Evolutionary conservation across 1,284 basidiomycete genomes (phyloP).

Genomic region (Boletellus deceptivus): DNA sequence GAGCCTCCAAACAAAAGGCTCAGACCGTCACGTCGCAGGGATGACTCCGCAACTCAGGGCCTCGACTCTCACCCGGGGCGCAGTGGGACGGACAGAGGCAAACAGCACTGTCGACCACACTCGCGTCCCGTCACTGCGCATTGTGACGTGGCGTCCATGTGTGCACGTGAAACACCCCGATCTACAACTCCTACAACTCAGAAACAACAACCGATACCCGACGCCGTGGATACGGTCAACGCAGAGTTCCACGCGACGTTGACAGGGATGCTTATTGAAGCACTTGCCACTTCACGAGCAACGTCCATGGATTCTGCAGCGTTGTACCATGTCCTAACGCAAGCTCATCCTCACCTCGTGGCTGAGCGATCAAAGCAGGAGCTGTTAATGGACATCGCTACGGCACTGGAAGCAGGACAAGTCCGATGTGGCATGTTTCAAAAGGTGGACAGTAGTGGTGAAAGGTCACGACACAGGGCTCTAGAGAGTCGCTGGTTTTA

Average conservation of each 20-base stretch:
- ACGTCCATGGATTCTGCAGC: slow-evolving; percentile 59
- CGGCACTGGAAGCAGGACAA: slow-evolving; percentile 51
- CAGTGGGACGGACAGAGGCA: background rate
- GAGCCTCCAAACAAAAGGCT: slow-evolving; percentile 24
- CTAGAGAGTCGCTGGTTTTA: slow-evolving; percentile 76
- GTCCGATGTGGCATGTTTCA: slow-evolving; percentile 61
- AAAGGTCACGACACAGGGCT: slow-evolving; percentile 43
- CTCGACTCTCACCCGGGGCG: slow-evolving; percentile 1
- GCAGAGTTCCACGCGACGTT: slow-evolving; percentile 37
- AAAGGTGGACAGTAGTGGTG: slow-evolving; percentile 62
- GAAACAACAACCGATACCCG: background rate
- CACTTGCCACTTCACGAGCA: slow-evolving; percentile 68
- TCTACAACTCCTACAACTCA: background rate
- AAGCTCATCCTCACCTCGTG: slow-evolving; percentile 52
- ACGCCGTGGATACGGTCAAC: slow-evolving; percentile 3
- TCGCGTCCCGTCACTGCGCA: background rate
- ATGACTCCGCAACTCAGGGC: background rate
- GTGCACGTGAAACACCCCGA: background rate
- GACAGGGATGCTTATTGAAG: slow-evolving; percentile 66
- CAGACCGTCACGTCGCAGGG: slow-evolving; percentile 5
- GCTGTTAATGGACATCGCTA: slow-evolving; percentile 49
- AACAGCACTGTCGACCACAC: slow-evolving; percentile 6
- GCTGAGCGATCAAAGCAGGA: slow-evolving; percentile 41
- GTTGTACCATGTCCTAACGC: slow-evolving; percentile 51
- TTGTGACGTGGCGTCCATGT: background rate